Evolutionary conservation across 106 monocot species (phyloP).

Genomic region (Amphibolis antarctica): DNA sequence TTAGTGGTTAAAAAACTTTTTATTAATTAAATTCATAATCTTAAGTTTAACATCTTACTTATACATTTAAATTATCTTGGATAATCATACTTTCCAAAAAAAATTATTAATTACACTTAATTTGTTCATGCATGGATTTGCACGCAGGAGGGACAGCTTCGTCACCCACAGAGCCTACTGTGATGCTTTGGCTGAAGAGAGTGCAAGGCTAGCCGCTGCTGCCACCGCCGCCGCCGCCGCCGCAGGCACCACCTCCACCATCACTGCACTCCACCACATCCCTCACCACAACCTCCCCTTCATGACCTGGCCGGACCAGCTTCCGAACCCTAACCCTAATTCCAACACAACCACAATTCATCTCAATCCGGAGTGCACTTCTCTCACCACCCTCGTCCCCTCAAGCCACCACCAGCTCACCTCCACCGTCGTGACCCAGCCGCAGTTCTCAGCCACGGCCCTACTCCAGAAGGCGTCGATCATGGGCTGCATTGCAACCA

Average conservation of each 20-base stretch:
- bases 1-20: too few species aligned
- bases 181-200: constrained; percentile 10
- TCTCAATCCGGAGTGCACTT: background rate
- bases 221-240: background rate
- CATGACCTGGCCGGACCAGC: constrained; percentile 6
- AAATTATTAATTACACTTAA: too few species aligned
- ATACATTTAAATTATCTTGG: too few species aligned
- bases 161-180: constrained; percentile 12
- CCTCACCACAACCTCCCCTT: background rate
- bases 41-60: too few species aligned
- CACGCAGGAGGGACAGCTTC: constrained; percentile 13
- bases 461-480: constrained; percentile 5
- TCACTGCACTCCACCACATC: background rate
- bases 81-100: too few species aligned
- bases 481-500: constrained; percentile 2
- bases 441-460: constrained; percentile 6
- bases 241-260: background rate
- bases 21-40: too few species aligned
- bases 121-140: background rate
- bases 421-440: background rate
- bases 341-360: background rate
- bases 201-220: constrained; percentile 4
- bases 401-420: background rate
- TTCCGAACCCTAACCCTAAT: constrained; percentile 3
- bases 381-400: background rate